A percentile compares a stretch with the other conserved stretches of the same genome.
Conservation (phyloP, 176 grass and related monocot genomes). For the Microstegium vimineum region DNA sequence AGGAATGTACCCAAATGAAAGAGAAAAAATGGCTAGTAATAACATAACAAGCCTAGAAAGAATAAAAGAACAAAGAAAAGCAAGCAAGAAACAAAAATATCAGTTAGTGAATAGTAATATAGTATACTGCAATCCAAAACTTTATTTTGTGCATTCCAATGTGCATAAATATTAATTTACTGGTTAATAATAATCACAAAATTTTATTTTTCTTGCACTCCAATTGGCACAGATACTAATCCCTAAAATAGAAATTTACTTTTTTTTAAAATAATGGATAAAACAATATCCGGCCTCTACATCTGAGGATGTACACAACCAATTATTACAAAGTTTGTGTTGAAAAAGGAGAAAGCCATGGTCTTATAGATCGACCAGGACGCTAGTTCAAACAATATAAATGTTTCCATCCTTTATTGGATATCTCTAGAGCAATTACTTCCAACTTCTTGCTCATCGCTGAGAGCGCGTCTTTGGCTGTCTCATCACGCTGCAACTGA, state of each 20-base stretch:
- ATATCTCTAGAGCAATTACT: too few species aligned
- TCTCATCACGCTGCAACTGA: too few species aligned
- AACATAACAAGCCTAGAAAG: conserved; percentile 20
- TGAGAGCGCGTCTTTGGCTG: too few species aligned
- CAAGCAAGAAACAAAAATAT: conserved; percentile 1
- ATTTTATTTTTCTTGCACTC: background rate
- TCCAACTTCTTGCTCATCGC: too few species aligned
- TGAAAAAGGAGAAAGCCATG: too few species aligned
- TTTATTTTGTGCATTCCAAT: conserved; percentile 15
- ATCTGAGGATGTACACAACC: too few species aligned
- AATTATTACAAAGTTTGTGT: too few species aligned
- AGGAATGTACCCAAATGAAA: conserved; percentile 27
- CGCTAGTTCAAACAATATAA: too few species aligned
- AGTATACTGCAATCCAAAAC: background rate
- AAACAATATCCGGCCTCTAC: too few species aligned
- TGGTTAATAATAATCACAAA: conserved; percentile 2
- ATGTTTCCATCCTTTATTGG: too few species aligned
- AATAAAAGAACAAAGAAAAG: conserved; percentile 40
- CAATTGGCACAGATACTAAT: background rate
- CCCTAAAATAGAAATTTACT: conserved; percentile 3
- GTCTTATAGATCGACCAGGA: too few species aligned
- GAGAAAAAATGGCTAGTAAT: conserved; percentile 17
- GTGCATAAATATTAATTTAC: background rate
- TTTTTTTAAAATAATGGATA: too few species aligned
- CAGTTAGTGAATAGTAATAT: background rate